phyloP scores from a whole-genome alignment of 1,284 basidiomycete genomes.

The Golubevia sp. region DNA sequence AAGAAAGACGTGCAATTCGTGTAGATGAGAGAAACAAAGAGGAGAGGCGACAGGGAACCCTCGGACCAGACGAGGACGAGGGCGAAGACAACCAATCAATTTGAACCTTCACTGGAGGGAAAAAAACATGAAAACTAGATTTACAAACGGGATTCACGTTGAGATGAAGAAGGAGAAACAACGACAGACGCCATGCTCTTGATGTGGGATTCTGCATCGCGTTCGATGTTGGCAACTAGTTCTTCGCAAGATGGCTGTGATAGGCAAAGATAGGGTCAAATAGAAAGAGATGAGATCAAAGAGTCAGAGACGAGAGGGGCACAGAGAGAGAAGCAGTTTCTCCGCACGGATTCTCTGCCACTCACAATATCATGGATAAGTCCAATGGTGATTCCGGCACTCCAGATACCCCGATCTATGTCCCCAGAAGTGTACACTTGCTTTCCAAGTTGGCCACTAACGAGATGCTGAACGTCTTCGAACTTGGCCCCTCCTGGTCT shows the following conservation, averaged over 20 bases:
- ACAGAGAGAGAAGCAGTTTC: neutral
- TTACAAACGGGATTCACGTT: neutral
- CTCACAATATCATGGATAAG: constrained; percentile 77
- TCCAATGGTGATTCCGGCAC: constrained; percentile 76
- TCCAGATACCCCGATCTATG: constrained; percentile 85
- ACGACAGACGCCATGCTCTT: constrained; percentile 62
- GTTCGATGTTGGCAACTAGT: constrained; percentile 74
- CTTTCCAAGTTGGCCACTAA: constrained; percentile 77
- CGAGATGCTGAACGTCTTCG: constrained; percentile 79
- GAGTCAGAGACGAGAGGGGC: neutral
- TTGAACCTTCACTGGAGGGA: too few species aligned
- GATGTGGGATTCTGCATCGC: constrained; percentile 76
- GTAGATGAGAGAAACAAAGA: too few species aligned
- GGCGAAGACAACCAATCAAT: too few species aligned
- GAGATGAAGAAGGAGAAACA: neutral
- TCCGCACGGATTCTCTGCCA: neutral
- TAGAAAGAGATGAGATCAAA: neutral
- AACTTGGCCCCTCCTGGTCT: constrained; percentile 84
- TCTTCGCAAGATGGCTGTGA: constrained; percentile 75
- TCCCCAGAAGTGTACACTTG: constrained; percentile 84
- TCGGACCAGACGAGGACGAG: too few species aligned
- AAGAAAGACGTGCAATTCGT: too few species aligned
- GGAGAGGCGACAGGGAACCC: too few species aligned
- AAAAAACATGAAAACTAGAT: too few species aligned
- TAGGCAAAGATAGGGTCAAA: neutral